Conservation (phyloP, 2,329 filamentous ascomycete genomes). For the Diaporthe sp. region DNA sequence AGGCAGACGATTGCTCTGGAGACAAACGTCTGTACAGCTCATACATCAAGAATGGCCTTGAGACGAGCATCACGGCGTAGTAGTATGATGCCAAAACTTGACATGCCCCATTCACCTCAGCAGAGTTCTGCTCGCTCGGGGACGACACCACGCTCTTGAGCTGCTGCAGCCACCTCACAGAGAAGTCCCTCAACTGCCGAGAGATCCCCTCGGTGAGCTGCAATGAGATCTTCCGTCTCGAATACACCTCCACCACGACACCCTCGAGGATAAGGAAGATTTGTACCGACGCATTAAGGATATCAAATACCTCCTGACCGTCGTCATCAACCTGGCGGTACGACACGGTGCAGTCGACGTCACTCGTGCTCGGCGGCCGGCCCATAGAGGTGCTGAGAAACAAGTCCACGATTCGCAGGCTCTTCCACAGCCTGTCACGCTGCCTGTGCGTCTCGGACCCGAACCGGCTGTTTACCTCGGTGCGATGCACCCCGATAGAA, state of each 20-base stretch:
- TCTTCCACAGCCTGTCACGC: slow-evolving; percentile 67
- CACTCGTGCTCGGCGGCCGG: slow-evolving; percentile 64
- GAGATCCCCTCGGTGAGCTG: slow-evolving; percentile 67
- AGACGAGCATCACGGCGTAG: slow-evolving; percentile 69
- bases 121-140: slow-evolving; percentile 43
- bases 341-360: slow-evolving; percentile 66
- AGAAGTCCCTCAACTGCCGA: slow-evolving; percentile 65
- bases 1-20: slow-evolving; percentile 45
- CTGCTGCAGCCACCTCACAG: slow-evolving; percentile 59
- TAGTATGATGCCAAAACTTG: slow-evolving; percentile 67
- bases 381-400: slow-evolving; percentile 68
- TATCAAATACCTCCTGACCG: slow-evolving; percentile 56
- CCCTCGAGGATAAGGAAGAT: slow-evolving; percentile 64
- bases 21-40: slow-evolving; percentile 62
- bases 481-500: slow-evolving; percentile 65
- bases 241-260: slow-evolving; percentile 66
- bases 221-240: slow-evolving; percentile 64
- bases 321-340: slow-evolving; percentile 54
- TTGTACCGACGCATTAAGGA: slow-evolving; percentile 65
- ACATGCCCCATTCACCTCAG: slow-evolving; percentile 59
- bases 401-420: slow-evolving; percentile 63
- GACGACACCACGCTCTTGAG: slow-evolving; percentile 55
- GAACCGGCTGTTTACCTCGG: slow-evolving; percentile 66
- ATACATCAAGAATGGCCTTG: slow-evolving; percentile 68
- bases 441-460: slow-evolving; percentile 57